These are phyloP conservation scores for Boletus sp. DNA, from an alignment of 768 basidiomycete species.

Conservation along the genomic window DNA sequence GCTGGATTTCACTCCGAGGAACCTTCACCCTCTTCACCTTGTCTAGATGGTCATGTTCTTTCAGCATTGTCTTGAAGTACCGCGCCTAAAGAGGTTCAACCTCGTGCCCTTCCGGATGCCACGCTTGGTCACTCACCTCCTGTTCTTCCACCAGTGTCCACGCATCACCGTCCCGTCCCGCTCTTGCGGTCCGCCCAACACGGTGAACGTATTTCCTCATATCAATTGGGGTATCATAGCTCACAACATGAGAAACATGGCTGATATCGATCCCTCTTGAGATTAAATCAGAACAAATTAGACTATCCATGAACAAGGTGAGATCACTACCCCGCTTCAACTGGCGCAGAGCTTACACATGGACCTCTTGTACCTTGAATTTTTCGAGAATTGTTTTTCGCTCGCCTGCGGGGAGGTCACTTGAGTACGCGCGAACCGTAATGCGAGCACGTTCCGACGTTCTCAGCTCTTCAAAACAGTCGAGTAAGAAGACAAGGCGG, in stretches of 20 bases:
- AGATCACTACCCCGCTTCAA: not conserved
- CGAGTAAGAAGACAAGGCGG: slow-evolving; percentile 76
- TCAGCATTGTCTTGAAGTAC: slow-evolving; percentile 83
- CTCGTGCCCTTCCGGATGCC: not conserved
- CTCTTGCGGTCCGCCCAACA: slow-evolving; percentile 93
- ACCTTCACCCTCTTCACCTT: slow-evolving; percentile 68
- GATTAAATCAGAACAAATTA: slow-evolving; percentile 95
- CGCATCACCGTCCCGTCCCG: slow-evolving; percentile 82
- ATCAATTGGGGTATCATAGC: slow-evolving; percentile 95
- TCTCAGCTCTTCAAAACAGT: slow-evolving; percentile 67
- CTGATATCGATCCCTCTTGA: slow-evolving; percentile 95
- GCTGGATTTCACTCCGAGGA: slow-evolving; percentile 54
- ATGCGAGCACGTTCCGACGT: slow-evolving; percentile 26
- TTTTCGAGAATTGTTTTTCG: slow-evolving; percentile 73
- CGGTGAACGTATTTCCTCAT: slow-evolving; percentile 98
- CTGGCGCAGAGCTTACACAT: slow-evolving; percentile 56
- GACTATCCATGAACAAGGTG: slow-evolving; percentile 40
- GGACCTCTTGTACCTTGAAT: slow-evolving; percentile 77
- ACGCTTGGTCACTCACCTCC: slow-evolving; percentile 47
- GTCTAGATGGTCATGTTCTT: slow-evolving; percentile 63
- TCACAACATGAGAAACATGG: slow-evolving; percentile 88
- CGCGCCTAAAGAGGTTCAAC: slow-evolving; percentile 53
- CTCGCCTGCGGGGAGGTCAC: slow-evolving; percentile 72
- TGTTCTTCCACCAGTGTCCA: slow-evolving; percentile 97
- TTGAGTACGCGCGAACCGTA: slow-evolving; percentile 75